A percentile compares a stretch with the other conserved stretches of the same genome.
These are phyloP conservation scores for Phialophora macrospora DNA, from an alignment of 2,329 filamentous ascomycete species.

Conservation along the genomic window DNA sequence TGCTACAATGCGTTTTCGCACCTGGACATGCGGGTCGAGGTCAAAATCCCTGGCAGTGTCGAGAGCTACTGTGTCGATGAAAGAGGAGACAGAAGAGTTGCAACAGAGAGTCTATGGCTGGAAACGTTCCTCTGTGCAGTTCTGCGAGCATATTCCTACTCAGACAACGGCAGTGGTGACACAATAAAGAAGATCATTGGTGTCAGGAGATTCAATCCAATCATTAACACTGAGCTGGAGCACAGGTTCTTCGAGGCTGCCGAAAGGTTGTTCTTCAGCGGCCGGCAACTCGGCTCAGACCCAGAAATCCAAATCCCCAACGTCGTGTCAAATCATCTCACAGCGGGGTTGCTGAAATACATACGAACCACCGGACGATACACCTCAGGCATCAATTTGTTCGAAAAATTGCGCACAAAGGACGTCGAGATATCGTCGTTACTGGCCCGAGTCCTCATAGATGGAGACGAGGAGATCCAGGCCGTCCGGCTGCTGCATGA, in stretches of 20 bases:
- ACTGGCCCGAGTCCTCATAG: slow-evolving; percentile 85
- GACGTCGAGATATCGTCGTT: slow-evolving; percentile 95
- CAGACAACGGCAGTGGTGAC: slow-evolving; percentile 91
- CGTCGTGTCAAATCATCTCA: slow-evolving; percentile 92
- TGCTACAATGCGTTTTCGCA: slow-evolving; percentile 99
- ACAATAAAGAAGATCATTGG: slow-evolving; percentile 96
- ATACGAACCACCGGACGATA: slow-evolving; percentile 95
- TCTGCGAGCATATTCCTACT: slow-evolving; percentile 91
- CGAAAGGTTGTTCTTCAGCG: slow-evolving; percentile 92
- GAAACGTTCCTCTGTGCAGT: slow-evolving; percentile 98
- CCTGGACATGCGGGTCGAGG: slow-evolving; percentile 97
- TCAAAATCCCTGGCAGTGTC: slow-evolving; percentile 93
- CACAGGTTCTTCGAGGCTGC: slow-evolving; percentile 94
- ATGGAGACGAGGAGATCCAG: slow-evolving; percentile 96
- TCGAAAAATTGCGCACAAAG: slow-evolving; percentile 88
- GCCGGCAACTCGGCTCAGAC: slow-evolving; percentile 93
- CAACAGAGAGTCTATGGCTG: slow-evolving; percentile 92
- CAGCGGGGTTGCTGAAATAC: slow-evolving; percentile 90
- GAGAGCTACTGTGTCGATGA: slow-evolving; percentile 98
- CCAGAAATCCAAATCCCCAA: slow-evolving; percentile 97
- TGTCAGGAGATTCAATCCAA: slow-evolving; percentile 95
- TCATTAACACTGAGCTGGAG: slow-evolving; percentile 97
- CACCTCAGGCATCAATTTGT: slow-evolving; percentile 93
- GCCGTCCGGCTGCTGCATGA: slow-evolving; percentile 87
- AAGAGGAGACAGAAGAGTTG: slow-evolving; percentile 89